Evolutionary conservation across 805 yeast genomes (phyloP).

Genomic region (Yamadazyma sp.): DNA sequence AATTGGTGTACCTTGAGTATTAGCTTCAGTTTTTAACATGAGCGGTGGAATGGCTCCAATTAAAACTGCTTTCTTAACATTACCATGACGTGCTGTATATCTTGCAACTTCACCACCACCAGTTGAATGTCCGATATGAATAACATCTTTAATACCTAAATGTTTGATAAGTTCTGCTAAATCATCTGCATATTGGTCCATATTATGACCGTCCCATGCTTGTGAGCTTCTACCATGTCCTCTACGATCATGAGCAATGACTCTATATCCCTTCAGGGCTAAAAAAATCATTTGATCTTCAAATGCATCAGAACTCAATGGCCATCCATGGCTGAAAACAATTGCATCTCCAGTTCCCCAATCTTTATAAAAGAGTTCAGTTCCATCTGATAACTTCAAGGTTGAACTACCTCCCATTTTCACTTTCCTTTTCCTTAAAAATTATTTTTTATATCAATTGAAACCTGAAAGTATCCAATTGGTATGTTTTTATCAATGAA

Average conservation of each 20-base stretch:
- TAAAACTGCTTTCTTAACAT: constrained; percentile 14
- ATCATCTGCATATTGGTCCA: constrained; percentile 19
- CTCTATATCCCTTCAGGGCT: constrained; percentile 14
- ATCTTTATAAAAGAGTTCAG: constrained; percentile 15
- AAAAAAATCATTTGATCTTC: constrained; percentile 16
- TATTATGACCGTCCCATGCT: constrained; percentile 16
- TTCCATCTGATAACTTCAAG: constrained; percentile 10
- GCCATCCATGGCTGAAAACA: constrained; percentile 19
- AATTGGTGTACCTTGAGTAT: constrained; percentile 13
- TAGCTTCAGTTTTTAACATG: constrained; percentile 12
- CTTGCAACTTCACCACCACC: constrained; percentile 18
- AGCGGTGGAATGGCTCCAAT: constrained; percentile 18
- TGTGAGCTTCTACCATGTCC: constrained; percentile 19
- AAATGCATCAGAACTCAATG: constrained; percentile 16
- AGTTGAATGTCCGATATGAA: constrained; percentile 17
- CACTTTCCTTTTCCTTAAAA: too few species aligned
- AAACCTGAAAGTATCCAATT: neutral
- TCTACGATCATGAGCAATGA: constrained; percentile 17
- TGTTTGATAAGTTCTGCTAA: constrained; percentile 16
- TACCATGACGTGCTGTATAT: constrained; percentile 15
- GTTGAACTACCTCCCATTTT: neutral
- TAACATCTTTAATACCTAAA: constrained; percentile 12
- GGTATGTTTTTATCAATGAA: neutral
- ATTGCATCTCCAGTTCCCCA: constrained; percentile 16
- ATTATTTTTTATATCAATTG: neutral